Percentiles rank a stretch among this genome's conserved stretches.
Conservation (phyloP, 2,329 filamentous ascomycete genomes). For the Fonsecaea monophora region DNA sequence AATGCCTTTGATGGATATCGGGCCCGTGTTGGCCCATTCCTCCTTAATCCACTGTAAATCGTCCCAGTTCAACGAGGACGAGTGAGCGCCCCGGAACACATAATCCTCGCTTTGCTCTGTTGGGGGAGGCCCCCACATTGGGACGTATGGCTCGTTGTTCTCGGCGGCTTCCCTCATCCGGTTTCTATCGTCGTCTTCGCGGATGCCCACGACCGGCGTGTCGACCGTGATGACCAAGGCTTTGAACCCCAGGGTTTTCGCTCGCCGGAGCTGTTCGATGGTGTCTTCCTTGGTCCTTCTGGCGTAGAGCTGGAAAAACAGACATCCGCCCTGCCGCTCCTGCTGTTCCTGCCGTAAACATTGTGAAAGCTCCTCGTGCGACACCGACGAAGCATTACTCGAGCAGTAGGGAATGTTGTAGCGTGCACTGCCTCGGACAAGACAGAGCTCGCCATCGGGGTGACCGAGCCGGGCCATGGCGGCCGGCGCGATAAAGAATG, state of each 20-base stretch:
- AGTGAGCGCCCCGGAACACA: conserved; percentile 60
- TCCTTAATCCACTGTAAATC: conserved; percentile 61
- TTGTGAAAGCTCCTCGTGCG: conserved; percentile 41
- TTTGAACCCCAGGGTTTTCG: conserved; percentile 34
- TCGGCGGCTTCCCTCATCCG: conserved; percentile 49
- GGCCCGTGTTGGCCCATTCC: conserved; percentile 51
- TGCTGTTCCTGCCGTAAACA: background rate
- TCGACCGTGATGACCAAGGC: conserved; percentile 41
- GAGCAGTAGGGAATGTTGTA: conserved; percentile 45
- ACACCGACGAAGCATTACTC: conserved; percentile 44
- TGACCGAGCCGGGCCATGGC: conserved; percentile 47
- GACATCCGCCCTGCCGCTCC: background rate
- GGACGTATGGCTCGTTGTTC: conserved; percentile 32
- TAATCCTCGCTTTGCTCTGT: too few relatives aligned
- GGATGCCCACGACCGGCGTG: conserved; percentile 54
- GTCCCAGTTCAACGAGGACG: conserved; percentile 60
- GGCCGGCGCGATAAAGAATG: conserved; percentile 50
- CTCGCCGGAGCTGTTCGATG: conserved; percentile 51
- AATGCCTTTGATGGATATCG: conserved; percentile 64
- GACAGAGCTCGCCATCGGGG: conserved; percentile 46
- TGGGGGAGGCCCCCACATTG: too few relatives aligned
- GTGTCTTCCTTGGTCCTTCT: conserved; percentile 58
- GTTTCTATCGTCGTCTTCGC: conserved; percentile 64
- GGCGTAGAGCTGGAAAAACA: conserved; percentile 58
- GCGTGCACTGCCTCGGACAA: conserved; percentile 45